Evolutionary conservation across 805 yeast genomes (phyloP), one percentile per base, ranked within the genome.

Genomic region (Saccharomycopsis sp.): DNA sequence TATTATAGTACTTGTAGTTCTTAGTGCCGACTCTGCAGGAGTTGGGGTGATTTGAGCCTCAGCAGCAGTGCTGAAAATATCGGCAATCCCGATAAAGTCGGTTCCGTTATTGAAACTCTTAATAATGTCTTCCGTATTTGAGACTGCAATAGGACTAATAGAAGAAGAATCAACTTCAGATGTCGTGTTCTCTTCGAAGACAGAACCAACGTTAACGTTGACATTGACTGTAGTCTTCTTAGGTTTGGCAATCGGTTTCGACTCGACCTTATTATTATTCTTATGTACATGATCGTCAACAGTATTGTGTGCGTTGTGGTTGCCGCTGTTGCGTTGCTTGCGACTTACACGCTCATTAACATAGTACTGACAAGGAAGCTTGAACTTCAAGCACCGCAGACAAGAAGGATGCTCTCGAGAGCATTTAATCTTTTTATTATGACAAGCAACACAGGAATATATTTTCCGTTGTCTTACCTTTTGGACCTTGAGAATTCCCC

Each of bases 381-480:
- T 74, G 54, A 76, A 69, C 58, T 75, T 79, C 17, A 72, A 70
- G 69, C 89, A 85, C 62, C 77, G 76, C 25, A 74, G 71, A 65
- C 89, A 85, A 15, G 78, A 70, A 0, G 88, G 89, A 49, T 75
- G 77, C 47, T 74, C 76, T 60, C 84, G 76, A n/a, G 82, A 79
- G 68, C 89, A 85, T 63, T 81, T 82, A 60, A 83, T 78, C 69
- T 84, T 84, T 68, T 81, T 82, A 49, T 80, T 75, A 65, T 83
- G 85, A 64, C 87, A 83, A 52, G 84, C 72, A 15, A 79, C 76
- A 67, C 87, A 83, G 56, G 81, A 75, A 51, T 79, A 72, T 51
- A 83, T 82, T 64, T 78, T 78, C 56, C 88, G 67, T 67, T 83
- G 88, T 61, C 88, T 77, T 2, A 83, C 73, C 59, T 79, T 81